Evolutionary conservation across 371 early-diverging fungal species (phyloP), one percentile per base, ranked within the genome.

Genomic region (Cokeromyces recurvatus): DNA sequence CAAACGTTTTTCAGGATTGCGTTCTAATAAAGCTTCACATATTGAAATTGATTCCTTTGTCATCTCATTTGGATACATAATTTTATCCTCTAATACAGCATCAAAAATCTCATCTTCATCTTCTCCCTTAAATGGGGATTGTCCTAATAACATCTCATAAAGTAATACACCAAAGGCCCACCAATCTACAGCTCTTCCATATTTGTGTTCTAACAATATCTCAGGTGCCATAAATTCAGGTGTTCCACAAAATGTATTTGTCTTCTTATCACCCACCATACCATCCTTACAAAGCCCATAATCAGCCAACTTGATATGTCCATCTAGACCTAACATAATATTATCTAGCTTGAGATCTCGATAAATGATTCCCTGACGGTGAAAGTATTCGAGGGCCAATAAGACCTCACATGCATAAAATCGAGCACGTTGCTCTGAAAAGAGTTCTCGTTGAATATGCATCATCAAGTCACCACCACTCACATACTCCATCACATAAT

Each of bases 221-320:
- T 99, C 99, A 14, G 99, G 99, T 3, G 99, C 99, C 94, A 99
- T 96, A 62, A 95, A 99, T 70, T 99, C 99, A 12, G 99, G 99
- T 15, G 99, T 99, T 31, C 99, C 99, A 68, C 97, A 97, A 67
- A 99, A 94, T 0, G 97, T 97, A 59, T 82, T 86, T 8, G 95
- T 92, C 17, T 59, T 82, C 75, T 25, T 72, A 15, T 91, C 89
- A 48, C 84, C 81, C 43, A 81, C 71, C 90, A 99, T 95, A 55
- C 87, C 83, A 58, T 92, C 90, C 78, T 98, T 94, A 81, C 98
- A 97, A 45, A 98, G 78, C 22, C 99, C 99, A 74, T 96, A 99
- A 68, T 99, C 99, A 15, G 97, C 94, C 41, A 99, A 79, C 77
- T 97, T 97, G 65, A 99, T 89, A 64, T 99, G 99, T 2, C 99